Evolutionary conservation across 176 grass and related monocot genomes (phyloP).

Genomic region (Miscanthus lutarioriparius): DNA sequence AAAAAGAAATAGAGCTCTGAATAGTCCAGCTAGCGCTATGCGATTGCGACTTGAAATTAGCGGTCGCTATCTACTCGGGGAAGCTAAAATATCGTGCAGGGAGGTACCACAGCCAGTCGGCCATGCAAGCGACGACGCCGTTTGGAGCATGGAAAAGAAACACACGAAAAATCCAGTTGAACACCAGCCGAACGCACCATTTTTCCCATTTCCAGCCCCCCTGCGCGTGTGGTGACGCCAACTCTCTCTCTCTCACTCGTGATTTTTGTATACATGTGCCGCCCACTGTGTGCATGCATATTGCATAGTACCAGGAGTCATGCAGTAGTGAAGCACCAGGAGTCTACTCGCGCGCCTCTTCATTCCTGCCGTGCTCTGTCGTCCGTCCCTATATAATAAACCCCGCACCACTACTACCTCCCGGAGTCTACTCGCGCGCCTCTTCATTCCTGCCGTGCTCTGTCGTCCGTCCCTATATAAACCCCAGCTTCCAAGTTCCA

Average conservation of each 20-base stretch:
- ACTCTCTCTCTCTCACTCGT: background rate
- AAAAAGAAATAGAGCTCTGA: too few species aligned
- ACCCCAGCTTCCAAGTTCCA: conserved; percentile 18
- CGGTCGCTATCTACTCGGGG: background rate
- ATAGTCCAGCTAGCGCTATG: background rate
- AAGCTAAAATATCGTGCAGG: background rate
- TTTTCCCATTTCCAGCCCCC: background rate
- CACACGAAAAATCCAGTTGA: background rate
- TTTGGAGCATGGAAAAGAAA: background rate
- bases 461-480: conserved; percentile 33
- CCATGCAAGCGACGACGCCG: background rate
- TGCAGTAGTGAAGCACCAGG: background rate
- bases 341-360: too few species aligned
- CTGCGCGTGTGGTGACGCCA: conserved; percentile 38
- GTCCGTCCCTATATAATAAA: too few species aligned
- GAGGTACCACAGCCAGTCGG: background rate
- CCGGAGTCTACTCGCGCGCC: background rate
- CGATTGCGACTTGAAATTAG: background rate
- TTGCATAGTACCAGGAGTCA: background rate
- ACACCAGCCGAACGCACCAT: background rate
- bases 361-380: too few species aligned
- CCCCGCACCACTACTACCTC: too few species aligned
- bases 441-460: background rate
- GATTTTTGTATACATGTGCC: background rate
- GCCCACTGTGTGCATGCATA: background rate